A percentile compares a stretch with the other conserved stretches of the same genome.
Conservation (phyloP, 139 green algal species). For the Coelastrella sp. region DNA sequence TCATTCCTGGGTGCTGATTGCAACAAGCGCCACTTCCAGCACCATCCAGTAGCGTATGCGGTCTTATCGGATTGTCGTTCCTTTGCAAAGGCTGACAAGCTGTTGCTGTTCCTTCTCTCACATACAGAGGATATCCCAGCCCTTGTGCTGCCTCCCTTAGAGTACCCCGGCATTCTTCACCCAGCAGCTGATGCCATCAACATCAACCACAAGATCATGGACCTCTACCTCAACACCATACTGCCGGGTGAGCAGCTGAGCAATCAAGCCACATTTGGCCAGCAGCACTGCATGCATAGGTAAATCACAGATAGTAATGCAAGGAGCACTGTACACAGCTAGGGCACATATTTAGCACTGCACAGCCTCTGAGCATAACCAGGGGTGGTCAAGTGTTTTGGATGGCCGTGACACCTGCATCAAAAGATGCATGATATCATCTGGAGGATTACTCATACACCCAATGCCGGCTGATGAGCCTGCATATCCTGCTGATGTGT, state of each 20-base stretch:
- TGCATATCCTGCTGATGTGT: background rate
- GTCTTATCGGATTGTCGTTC: no score
- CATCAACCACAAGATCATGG: conserved; percentile 90
- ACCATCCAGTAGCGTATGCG: no score
- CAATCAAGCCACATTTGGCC: no score
- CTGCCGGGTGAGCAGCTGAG: conserved; percentile 70
- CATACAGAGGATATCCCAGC: conserved; percentile 67
- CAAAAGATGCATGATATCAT: background rate
- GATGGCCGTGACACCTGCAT: background rate
- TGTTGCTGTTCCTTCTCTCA: background rate
- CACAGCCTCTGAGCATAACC: no score
- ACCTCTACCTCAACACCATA: conserved; percentile 88
- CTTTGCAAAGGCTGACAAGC: no score
- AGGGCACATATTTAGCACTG: no score
- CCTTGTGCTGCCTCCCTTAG: conserved; percentile 75
- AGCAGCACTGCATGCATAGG: no score
- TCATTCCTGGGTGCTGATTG: no score
- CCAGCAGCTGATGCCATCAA: conserved; percentile 82
- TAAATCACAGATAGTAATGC: no score
- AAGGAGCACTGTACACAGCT: no score
- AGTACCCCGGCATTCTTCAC: conserved; percentile 79
- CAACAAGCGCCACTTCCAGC: no score
- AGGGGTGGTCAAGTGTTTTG: no score
- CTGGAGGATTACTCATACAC: background rate
- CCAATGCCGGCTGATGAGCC: background rate